These are phyloP conservation scores for Protea cynaroides DNA, from an alignment of 164 flowering plant genomes.

Conservation along the genomic window DNA sequence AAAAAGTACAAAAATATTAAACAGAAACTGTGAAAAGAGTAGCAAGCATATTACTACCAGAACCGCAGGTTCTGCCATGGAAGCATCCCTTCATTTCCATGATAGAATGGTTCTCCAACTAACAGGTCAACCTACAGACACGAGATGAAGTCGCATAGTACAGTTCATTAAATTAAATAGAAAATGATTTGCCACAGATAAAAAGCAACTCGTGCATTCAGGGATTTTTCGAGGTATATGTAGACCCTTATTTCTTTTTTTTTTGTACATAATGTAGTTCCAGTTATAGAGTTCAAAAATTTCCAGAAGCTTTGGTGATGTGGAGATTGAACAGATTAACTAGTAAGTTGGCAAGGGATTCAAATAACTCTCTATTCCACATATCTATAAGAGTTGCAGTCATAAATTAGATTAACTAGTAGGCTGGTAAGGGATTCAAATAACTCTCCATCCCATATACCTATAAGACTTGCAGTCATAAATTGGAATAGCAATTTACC, in stretches of 20 bases:
- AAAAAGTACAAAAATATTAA: not conserved
- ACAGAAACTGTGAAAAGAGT: not conserved
- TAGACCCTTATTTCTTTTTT: not conserved
- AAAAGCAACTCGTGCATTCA: not conserved
- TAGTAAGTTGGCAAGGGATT: no score
- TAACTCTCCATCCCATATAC: no score
- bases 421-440: no score
- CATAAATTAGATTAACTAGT: no score
- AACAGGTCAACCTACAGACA: conserved; percentile 63
- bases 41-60: conserved; percentile 40
- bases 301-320: no score
- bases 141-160: conserved; percentile 1
- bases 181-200: not conserved
- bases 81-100: conserved; percentile 65
- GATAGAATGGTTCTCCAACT: conserved; percentile 81
- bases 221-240: not conserved
- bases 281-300: no score
- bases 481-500: no score
- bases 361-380: no score
- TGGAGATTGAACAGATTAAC: no score
- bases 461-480: no score
- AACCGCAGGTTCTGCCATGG: conserved; percentile 94
- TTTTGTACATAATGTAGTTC: no score
- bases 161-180: not conserved
- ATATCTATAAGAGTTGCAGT: no score